These are phyloP conservation scores for Alisma plantagoaquatica DNA, from an alignment of 106 monocot species.

Conservation along the genomic window DNA sequence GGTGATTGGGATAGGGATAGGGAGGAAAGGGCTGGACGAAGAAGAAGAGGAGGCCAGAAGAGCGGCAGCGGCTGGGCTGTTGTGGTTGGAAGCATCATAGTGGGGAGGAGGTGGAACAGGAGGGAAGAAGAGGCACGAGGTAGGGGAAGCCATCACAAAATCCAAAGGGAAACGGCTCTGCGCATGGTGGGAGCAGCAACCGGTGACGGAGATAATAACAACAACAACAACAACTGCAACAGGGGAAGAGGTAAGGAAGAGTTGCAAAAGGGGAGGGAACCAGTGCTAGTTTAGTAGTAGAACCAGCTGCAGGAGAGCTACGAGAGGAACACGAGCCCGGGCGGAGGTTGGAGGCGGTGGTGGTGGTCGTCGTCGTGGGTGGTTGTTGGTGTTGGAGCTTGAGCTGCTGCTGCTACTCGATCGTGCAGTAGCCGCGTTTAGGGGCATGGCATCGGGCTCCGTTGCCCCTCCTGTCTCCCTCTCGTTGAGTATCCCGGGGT, in stretches of 20 bases:
- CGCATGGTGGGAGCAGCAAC: conserved; percentile 20
- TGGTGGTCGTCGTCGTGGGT: background rate
- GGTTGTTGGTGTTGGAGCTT: background rate
- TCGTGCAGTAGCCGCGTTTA: no score
- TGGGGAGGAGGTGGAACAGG: background rate
- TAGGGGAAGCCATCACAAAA: conserved; percentile 42
- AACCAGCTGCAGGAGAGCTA: no score
- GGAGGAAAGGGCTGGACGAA: no score
- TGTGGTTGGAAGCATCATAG: conserved; percentile 2
- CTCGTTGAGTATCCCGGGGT: no score
- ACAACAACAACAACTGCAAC: background rate
- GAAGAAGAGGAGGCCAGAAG: no score
- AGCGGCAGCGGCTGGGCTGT: no score
- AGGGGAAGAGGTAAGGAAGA: background rate
- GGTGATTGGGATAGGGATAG: conserved; percentile 1
- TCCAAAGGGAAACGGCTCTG: conserved; percentile 29
- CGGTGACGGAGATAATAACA: conserved; percentile 11
- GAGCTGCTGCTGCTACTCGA: no score
- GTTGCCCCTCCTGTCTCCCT: no score
- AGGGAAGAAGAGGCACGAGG: conserved; percentile 35
- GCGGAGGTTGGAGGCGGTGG: background rate
- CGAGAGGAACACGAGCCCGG: no score
- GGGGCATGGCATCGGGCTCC: no score
- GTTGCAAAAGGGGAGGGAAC: background rate
- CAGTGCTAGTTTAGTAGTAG: no score